phyloP scores from a whole-genome alignment of 768 basidiomycete genomes.

The Russula vinacea region DNA sequence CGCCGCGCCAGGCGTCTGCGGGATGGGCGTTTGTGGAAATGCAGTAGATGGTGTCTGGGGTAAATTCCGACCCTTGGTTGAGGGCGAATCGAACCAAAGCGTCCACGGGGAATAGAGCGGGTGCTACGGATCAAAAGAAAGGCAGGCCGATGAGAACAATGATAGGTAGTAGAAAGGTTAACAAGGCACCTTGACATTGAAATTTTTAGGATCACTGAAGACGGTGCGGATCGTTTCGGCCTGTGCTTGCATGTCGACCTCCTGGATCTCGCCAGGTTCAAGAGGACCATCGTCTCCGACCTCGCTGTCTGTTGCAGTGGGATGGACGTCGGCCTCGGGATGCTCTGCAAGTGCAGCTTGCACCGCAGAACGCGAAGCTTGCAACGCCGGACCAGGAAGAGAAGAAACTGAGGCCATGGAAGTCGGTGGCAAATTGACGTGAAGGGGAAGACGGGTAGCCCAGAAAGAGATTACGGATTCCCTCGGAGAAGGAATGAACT shows the following conservation, averaged over 20 bases:
- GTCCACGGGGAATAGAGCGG: constrained; percentile 95
- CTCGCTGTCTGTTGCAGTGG: constrained; percentile 37
- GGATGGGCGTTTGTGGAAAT: constrained; percentile 70
- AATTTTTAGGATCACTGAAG: constrained; percentile 87
- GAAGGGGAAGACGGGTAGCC: not conserved
- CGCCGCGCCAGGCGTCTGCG: constrained; percentile 73
- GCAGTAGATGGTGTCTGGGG: constrained; percentile 80
- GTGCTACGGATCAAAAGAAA: constrained; percentile 51
- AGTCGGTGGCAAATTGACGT: constrained; percentile 14
- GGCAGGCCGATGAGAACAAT: not conserved
- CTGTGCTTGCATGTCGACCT: constrained; percentile 79
- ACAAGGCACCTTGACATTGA: constrained; percentile 85
- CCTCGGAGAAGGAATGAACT: not conserved
- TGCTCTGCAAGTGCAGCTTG: constrained; percentile 67
- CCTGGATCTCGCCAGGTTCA: constrained; percentile 85
- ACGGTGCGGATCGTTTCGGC: constrained; percentile 86
- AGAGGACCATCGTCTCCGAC: constrained; percentile 35
- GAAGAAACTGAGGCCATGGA: constrained; percentile 43
- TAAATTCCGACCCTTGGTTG: constrained; percentile 84
- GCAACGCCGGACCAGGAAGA: constrained; percentile 63
- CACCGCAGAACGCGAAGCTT: constrained; percentile 77
- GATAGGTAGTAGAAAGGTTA: not conserved
- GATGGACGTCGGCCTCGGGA: constrained; percentile 32
- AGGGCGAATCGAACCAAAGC: constrained; percentile 95
- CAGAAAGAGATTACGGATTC: not conserved